Evolutionary conservation across 306 rosid genomes (phyloP).

Genomic region (Sicyos baderoa): DNA sequence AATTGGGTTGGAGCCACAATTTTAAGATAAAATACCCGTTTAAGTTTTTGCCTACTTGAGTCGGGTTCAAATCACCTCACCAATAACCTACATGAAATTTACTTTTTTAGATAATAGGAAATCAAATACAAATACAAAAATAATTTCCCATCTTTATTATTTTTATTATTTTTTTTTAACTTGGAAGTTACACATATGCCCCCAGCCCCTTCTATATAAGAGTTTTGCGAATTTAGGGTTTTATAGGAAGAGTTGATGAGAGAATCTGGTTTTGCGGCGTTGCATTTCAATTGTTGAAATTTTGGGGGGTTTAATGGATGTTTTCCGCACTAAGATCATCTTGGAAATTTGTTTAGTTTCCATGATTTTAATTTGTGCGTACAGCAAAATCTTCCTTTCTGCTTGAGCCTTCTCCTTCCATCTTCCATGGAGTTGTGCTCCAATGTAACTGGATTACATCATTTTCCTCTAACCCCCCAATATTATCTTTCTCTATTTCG

Average conservation of each 20-base stretch:
- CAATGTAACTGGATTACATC: conserved; percentile 74
- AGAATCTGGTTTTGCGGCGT: background rate
- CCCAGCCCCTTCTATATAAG: conserved; percentile 8
- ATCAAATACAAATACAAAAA: no score
- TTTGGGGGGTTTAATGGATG: background rate
- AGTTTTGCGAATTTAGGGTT: background rate
- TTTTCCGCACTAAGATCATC: conserved; percentile 62
- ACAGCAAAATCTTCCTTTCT: conserved; percentile 51
- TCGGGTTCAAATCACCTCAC: no score
- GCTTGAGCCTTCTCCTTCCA: conserved; percentile 66
- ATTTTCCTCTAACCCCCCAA: background rate
- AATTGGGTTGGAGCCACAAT: no score
- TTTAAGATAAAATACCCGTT: no score
- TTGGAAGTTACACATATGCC: background rate
- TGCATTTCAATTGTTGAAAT: background rate
- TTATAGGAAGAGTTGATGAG: background rate
- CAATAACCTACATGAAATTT: no score
- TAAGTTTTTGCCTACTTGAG: no score
- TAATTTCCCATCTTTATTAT: no score
- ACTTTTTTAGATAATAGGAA: no score
- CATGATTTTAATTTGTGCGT: conserved; percentile 77
- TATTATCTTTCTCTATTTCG: background rate
- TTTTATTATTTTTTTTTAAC: no score
- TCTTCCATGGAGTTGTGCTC: conserved; percentile 51
- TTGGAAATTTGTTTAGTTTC: conserved; percentile 36